Evolutionary conservation across 345 rosid genomes (phyloP), one percentile per base, ranked within the genome.

Genomic region (Dipteronia dyeriana): DNA sequence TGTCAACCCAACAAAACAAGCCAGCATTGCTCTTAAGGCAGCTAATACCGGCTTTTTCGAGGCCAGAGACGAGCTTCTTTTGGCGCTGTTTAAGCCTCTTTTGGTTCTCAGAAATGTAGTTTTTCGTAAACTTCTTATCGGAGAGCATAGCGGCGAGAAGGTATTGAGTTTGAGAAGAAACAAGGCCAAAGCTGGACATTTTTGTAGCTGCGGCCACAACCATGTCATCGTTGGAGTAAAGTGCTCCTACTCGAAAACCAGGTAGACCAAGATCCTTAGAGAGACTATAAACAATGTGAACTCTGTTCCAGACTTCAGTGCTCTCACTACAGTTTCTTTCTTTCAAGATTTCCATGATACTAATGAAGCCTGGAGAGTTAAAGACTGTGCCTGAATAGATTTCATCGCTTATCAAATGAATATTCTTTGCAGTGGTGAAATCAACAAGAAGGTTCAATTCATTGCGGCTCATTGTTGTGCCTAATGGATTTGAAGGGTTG

Each of bases 121-220:
- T 84, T 67, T 80, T 85, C 0, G 97, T 86, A 81, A 92, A 90
- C 74, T 88, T 89, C 67, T 89, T 90, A 74, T 92, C 97, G 43
- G 97, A 90, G 23, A 92, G 85, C 81, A 92, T 76, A 60, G 87
- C 86, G 13, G 95, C 82, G 41, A 92, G 88, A 61, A 92, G 93
- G 64, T 87, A 85, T 7, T 92, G 97, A 34, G 97, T 92, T 60
- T 92, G 97, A 0, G 97, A 90, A 41, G 97, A 92, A 61, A 92
- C 91, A 47, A 90, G 87, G 74, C 97, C 97, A 54, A 92, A 92
- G 76, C 97, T 92, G 62, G 97, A 92, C 97, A 92, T 92, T 75
- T 92, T 92, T 7, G 97, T 92, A 8, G 97, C 95, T 1, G 97
- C 89, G 0, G 93, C 89, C 31, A 92, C 91, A 51, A 92, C 85